Percentiles rank a stretch among this genome's conserved stretches.
Evolutionary conservation across 495 filamentous ascomycete species (phyloP).

Genomic region (Podospora sp.): DNA sequence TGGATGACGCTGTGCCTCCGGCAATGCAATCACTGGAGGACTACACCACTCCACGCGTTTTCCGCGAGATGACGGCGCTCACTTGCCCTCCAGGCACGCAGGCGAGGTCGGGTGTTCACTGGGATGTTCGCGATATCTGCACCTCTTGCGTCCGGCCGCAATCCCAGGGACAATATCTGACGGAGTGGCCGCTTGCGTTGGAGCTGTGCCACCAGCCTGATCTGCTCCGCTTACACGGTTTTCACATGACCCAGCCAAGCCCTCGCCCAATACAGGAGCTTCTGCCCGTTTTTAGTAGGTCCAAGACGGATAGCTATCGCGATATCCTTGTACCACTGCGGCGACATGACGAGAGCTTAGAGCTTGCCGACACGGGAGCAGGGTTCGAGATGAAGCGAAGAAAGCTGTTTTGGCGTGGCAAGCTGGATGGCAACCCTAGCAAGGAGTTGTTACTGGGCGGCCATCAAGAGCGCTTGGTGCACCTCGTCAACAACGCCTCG

Average conservation of each 20-base stretch:
- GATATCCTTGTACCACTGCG: constrained; percentile 85
- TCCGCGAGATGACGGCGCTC: constrained; percentile 53
- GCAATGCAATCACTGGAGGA: not conserved
- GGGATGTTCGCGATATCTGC: constrained; percentile 61
- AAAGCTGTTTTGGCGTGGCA: constrained; percentile 65
- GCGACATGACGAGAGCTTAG: constrained; percentile 56
- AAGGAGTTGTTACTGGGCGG: constrained; percentile 44
- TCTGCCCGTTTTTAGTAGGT: constrained; percentile 73
- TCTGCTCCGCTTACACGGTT: constrained; percentile 70
- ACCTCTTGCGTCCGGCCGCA: constrained; percentile 65
- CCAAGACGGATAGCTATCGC: constrained; percentile 63
- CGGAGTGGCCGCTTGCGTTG: constrained; percentile 64
- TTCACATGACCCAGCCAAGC: constrained; percentile 66
- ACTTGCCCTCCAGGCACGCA: constrained; percentile 62
- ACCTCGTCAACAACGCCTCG: constrained; percentile 58
- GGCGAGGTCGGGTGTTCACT: constrained; percentile 55
- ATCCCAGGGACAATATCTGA: constrained; percentile 66
- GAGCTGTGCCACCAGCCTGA: constrained; percentile 82
- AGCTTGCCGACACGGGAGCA: constrained; percentile 29
- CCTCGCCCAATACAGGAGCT: constrained; percentile 64
- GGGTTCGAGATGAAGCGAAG: constrained; percentile 56
- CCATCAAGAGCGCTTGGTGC: constrained; percentile 62
- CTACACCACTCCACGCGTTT: constrained; percentile 44
- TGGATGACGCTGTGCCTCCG: constrained; percentile 10
- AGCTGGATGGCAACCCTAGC: constrained; percentile 31